phyloP scores from a whole-genome alignment of 2,329 filamentous ascomycete genomes.

The Nemania sp. region DNA sequence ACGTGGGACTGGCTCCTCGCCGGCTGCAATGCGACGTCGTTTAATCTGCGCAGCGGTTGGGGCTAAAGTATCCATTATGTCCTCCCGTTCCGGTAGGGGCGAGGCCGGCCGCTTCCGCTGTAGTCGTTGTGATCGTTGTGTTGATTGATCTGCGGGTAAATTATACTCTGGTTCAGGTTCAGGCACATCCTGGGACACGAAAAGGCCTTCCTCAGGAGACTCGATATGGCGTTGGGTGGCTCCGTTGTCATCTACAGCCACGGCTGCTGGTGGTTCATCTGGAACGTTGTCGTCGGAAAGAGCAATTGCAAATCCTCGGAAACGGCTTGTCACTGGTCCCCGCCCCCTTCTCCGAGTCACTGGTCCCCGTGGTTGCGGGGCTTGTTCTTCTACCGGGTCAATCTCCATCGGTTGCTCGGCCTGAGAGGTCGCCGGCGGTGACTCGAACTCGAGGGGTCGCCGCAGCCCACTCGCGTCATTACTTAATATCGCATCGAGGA shows the following conservation, averaged over 20 bases:
- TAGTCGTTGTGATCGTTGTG: constrained; percentile 29
- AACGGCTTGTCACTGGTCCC: constrained; percentile 57
- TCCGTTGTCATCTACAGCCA: constrained; percentile 11
- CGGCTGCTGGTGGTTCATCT: constrained; percentile 39
- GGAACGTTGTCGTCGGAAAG: constrained; percentile 34
- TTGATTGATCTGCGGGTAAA: constrained; percentile 12
- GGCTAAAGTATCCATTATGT: constrained; percentile 72
- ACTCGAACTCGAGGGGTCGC: constrained; percentile 64
- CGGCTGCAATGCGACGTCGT: constrained; percentile 69
- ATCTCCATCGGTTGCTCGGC: constrained; percentile 34
- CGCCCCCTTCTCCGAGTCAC: constrained; percentile 43
- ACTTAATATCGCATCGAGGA: constrained; percentile 85
- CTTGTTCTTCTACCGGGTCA: constrained; percentile 29
- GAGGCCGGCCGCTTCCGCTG: constrained; percentile 54
- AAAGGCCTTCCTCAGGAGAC: constrained; percentile 52
- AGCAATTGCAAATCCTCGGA: constrained; percentile 72
- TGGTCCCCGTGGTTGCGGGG: constrained; percentile 11
- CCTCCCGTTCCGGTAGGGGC: constrained; percentile 49
- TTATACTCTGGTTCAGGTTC: constrained; percentile 33
- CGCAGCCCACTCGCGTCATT: constrained; percentile 76
- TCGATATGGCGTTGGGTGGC: constrained; percentile 32
- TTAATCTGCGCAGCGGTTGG: constrained; percentile 80
- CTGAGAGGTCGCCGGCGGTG: constrained; percentile 38
- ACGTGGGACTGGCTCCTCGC: constrained; percentile 51
- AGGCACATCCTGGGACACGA: constrained; percentile 57